These are phyloP conservation scores for Ganoderma boninense DNA, from an alignment of 1,284 basidiomycete genomes.

Conservation along the genomic window DNA sequence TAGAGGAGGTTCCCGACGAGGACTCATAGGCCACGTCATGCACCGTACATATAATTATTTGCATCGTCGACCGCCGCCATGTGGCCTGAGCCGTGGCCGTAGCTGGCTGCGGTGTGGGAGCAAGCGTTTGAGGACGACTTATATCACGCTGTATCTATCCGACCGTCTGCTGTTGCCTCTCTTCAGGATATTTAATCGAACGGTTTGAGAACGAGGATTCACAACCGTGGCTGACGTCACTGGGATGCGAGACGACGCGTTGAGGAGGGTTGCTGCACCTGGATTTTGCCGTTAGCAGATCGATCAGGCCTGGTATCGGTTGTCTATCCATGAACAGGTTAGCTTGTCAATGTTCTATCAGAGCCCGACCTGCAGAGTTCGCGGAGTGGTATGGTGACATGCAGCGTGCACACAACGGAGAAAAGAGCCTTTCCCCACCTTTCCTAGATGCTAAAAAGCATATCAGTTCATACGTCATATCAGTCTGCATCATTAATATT, in stretches of 20 bases:
- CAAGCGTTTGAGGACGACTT: conserved; percentile 14
- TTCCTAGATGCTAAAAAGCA: no score
- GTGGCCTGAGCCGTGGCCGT: not conserved
- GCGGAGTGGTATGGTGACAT: not conserved
- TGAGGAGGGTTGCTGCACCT: not conserved
- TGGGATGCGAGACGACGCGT: not conserved
- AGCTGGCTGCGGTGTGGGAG: not conserved
- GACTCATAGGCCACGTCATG: conserved; percentile 33
- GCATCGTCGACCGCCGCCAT: no score
- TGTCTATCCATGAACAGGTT: not conserved
- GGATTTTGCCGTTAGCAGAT: not conserved
- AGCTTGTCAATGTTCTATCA: not conserved
- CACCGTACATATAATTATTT: conserved; percentile 3
- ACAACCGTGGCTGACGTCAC: not conserved
- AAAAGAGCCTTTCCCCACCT: no score
- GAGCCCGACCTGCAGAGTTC: not conserved
- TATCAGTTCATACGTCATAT: no score
- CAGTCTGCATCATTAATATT: not conserved
- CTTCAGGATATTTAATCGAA: conserved; percentile 26
- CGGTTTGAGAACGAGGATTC: not conserved
- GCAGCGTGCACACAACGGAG: no score
- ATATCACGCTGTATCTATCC: conserved; percentile 37
- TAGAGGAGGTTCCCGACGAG: conserved; percentile 47
- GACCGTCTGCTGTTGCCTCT: conserved; percentile 26
- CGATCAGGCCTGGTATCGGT: not conserved